Conservation (phyloP, 1,284 basidiomycete genomes). For the Microbotryum lychnidis-dioicae region DNA sequence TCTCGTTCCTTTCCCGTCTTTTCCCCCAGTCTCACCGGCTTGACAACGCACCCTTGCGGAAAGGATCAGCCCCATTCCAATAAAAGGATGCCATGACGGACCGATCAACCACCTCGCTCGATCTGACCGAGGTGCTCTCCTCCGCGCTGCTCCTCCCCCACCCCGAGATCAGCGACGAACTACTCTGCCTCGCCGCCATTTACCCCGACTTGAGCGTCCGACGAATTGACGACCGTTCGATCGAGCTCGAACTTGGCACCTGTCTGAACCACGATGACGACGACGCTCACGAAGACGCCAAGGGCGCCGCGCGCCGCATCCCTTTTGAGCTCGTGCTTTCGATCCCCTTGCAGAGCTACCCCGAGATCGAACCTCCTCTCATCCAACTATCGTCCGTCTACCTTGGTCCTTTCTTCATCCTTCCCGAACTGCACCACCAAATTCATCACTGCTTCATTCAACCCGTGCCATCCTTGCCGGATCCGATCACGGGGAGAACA, state of each 20-base stretch:
- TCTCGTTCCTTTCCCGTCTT: too few relatives aligned
- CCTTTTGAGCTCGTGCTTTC: constrained; percentile 23
- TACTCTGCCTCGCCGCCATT: constrained; percentile 19
- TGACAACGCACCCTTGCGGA: too few relatives aligned
- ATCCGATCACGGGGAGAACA: too few relatives aligned
- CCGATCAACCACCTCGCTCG: constrained; percentile 2
- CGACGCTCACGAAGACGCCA: not conserved
- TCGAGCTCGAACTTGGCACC: not conserved
- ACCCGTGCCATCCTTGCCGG: not conserved
- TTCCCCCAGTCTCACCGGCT: too few relatives aligned
- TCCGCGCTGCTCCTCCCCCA: constrained; percentile 3
- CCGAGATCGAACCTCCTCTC: constrained; percentile 8
- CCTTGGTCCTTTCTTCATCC: constrained; percentile 12
- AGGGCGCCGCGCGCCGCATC: too few relatives aligned
- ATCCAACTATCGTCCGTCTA: constrained; percentile 26
- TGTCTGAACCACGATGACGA: not conserved
- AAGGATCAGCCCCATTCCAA: too few relatives aligned
- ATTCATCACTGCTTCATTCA: constrained; percentile 25
- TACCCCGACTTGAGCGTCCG: not conserved
- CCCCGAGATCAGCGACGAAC: constrained; percentile 18
- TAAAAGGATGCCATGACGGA: not conserved
- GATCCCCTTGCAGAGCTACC: constrained; percentile 20
- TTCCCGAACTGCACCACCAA: constrained; percentile 12
- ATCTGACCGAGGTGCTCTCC: constrained; percentile 14
- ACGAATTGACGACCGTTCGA: too few relatives aligned